Evolutionary conservation across 805 yeast species (phyloP), one percentile per base, ranked within the genome.

Genomic region (Cyberlindnera meyerae): DNA sequence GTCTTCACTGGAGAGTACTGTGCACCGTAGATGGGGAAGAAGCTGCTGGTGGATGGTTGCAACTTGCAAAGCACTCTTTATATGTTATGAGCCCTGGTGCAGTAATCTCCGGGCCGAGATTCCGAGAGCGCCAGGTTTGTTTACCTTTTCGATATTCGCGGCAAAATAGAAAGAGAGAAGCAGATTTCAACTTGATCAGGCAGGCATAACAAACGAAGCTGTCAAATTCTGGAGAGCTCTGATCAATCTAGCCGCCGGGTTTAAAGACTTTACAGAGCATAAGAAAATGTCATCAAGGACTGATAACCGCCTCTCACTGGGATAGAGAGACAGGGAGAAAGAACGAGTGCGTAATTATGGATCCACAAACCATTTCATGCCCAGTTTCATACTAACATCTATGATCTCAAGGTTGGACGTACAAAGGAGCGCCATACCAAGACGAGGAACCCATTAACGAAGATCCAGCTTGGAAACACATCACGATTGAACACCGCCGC

Each of bases 401-500:
- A 2, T 9, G n/a, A 14, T 21, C n/a, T n/a, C n/a, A n/a, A 39
- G 43, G 26, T 30, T n/a, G 46, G 43, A 16, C 40, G 43, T n/a
- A 21, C 39, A 7, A 43, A 24, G 25, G 37, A 38, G 17, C 11
- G 35, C 9, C 32, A 14, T n/a, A 31, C 18, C 20, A 39, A 43
- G 44, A 28, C 34, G 3, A 37, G 57, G 24, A 44, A 39, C 26
- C 59, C 57, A 1, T 43, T 54, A 34, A 52, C 57, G 2, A 54
- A 54, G 41, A 47, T 54, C 29, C 50, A 45, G 14, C 39, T 54
- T 14, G 48, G 40, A 20, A 40, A 32, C 26, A 31, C 48, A 3
- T 21, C 49, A 2, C 41, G 50, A 2, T 27, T 43, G 22, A 44
- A 44, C 27, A 29, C 31, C 26, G 29, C 31, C 26, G 29, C 33